Base-by-base conservation (phyloP, 75 land plant genomes). In the Pinus tabuliformis region DNA sequence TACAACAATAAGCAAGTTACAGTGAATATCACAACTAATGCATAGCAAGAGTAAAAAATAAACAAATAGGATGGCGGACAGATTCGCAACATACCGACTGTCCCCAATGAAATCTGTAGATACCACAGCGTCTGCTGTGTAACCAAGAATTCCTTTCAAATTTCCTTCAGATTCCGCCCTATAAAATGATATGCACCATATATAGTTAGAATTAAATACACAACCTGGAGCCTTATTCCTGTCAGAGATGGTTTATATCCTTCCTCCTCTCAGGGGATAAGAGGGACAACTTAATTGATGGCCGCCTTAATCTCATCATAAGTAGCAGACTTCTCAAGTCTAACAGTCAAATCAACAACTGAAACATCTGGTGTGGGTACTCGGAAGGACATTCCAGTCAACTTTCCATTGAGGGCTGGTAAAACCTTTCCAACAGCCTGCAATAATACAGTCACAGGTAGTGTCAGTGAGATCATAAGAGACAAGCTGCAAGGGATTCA, bases 321-420 rank as follows among this genome's bases (percentile, higher is more conserved):
- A 9, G 89, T 74, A 30, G 95, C 92, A 1, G 14, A 33, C 78
- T 89, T 91, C 82, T 89, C 90, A 33, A 95, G 84, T 78, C 91
- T 89, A 11, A 93, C 96, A 21, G 96, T 91, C 62, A 95, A 83
- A 73, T 95, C 98, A 33, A 94, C 95, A 56, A 94, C 94, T 3
- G 97, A 94, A 59, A 91, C 97, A 86, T 94, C 91, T 36, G 86
- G 84, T 18, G 97, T 94, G 16, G 96, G 96, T n/a, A 93, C 96
- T 72, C 96, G 91, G 90, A 93, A 93, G 42, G 94, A 80, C 94
- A 89, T 89, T 24, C 96, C 96, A 59, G 93, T 92, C 58, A 93
- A 72, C 75, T 91, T 93, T 59, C 98, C 98, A 77, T 95, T 91
- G 77, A 95, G 65, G 6, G 88, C 79, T 58, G 98, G 98, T 17